Base-by-base conservation (phyloP, 148 eudicot genomes). In the Amaranthus hypochondriacus region DNA sequence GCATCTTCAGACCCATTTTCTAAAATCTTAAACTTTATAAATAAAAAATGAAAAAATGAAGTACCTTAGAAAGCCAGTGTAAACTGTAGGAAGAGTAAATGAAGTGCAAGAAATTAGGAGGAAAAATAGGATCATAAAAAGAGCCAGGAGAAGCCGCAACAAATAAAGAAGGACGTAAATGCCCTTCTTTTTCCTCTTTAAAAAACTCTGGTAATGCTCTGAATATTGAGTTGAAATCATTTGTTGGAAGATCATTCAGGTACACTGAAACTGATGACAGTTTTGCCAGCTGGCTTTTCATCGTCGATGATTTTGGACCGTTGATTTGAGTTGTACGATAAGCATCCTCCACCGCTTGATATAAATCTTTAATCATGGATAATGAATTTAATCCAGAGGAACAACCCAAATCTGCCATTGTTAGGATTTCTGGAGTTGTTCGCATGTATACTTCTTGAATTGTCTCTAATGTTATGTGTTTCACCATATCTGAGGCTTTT, bases 51-150 rank as follows among this genome's bases (percentile, higher is more conserved):
- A 59, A 47, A 28, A 42, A 14, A 58, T 0, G 3, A 2, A 47
- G 62, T 80, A 90, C 96, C 90, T 75, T 88, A 0, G 96, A 90
- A 54, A 92, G 91, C 96, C 96, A 92, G 81, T 92, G 96, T 67
- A 92, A 77, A 71, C 96, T 86, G 71, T 86, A 86, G 70, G 88
- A 88, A 50, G 97, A 88, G 71, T 90, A 87, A 48, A 87, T 73
- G 66, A 92, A 92, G 79, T 92, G 93, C 83, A 90, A 81, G 84
- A 83, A 83, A 15, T 83, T 71, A 21, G 76, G 70, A 3, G 95
- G 97, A 75, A 92, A 92, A 15, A 92, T 71, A 46, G 89, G 87
- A 18, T 80, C 91, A 78, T 92, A 89, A 68, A 92, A 90, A 0
- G 91, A 73, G 14, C 97, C 97, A 2, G 96, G 93, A 62, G 80